Evolutionary conservation across 371 early-diverging fungal species (phyloP), one percentile per base, ranked within the genome.

Genomic region (Funneliformis caledonium): DNA sequence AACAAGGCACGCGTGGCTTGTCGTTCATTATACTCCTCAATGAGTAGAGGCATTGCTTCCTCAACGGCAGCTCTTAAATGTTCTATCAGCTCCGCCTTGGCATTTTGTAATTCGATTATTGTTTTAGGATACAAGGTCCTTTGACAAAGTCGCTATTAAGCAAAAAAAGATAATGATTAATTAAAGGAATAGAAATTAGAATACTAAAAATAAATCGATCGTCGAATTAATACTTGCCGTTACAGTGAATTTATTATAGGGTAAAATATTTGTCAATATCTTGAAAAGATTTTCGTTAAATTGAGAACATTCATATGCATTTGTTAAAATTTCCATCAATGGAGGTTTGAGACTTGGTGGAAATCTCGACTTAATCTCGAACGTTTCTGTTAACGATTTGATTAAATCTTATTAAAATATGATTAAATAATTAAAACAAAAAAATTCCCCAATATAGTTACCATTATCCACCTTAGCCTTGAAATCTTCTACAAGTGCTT

Each of bases 241-340:
- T 31, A 80, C 52, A 12, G 80, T 80, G 52, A 70, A 80, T 72
- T 80, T 80, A 45, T 80, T 80, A 60, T 80, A 80, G 10, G 80
- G 80, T 48, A 80, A 61, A 22, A 60, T 60, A 26, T 80, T 80
- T 16, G 80, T 80, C 22, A 80, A 33, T 6, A 60, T 72, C 72
- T 80, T 80, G 50, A 80, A 80, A 60, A 80, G 65, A 61, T 80
- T 80, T 48, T 80, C 80, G 19, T 80, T 69, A 33, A 80, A 80
- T 48, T 72, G 33, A 10, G 43, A 45, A 3, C 52, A 59, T 59
- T 69, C 80, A 61, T 80, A 80, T 14, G 80, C 80, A 22, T 33
- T 59, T 10, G 61, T 26, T 16, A 72, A 47, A 31, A 65, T 42
- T 47, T 45, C 45, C 43, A 72, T 52, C n/a, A 80, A 61, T 26